Percentiles rank a stretch among this genome's conserved stretches.
Conservation (phyloP, 2,329 filamentous ascomycete species). For the Cladophialophora yegresii region DNA sequence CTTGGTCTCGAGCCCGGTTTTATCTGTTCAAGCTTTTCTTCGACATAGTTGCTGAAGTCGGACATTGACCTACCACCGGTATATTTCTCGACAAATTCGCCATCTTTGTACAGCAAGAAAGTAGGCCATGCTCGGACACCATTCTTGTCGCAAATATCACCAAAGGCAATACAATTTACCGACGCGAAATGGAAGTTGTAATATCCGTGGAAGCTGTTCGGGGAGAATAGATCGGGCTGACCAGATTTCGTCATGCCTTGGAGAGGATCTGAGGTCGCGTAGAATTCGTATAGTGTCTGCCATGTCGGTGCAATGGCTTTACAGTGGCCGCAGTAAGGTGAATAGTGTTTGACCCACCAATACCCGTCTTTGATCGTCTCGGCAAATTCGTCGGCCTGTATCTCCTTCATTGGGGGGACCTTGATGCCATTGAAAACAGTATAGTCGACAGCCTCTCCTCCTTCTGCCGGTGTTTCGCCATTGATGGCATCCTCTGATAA, state of each 20-base stretch:
- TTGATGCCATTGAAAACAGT: slow-evolving; percentile 56
- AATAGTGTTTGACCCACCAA: slow-evolving; percentile 58
- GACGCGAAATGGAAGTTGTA: slow-evolving; percentile 88
- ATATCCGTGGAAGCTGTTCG: slow-evolving; percentile 73
- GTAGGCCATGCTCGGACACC: slow-evolving; percentile 72
- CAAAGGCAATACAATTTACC: slow-evolving; percentile 82
- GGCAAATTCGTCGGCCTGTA: slow-evolving; percentile 52
- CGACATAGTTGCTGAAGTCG: slow-evolving; percentile 68
- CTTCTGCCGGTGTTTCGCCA: slow-evolving; percentile 34
- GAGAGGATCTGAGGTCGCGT: slow-evolving; percentile 77
- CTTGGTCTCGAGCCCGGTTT: slow-evolving; percentile 77
- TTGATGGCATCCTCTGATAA: slow-evolving; percentile 29
- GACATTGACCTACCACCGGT: slow-evolving; percentile 69
- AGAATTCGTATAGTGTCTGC: slow-evolving; percentile 94
- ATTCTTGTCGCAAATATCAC: slow-evolving; percentile 72
- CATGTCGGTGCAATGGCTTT: slow-evolving; percentile 76
- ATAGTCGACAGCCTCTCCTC: slow-evolving; percentile 38
- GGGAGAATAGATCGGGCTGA: slow-evolving; percentile 52
- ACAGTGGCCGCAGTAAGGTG: slow-evolving; percentile 68
- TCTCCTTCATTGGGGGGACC: slow-evolving; percentile 54
- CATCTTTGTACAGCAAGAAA: slow-evolving; percentile 78
- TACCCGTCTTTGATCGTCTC: slow-evolving; percentile 55
- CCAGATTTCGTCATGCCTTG: slow-evolving; percentile 51
- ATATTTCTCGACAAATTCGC: slow-evolving; percentile 64
- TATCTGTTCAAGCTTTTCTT: slow-evolving; percentile 72